Evolutionary conservation across 2,329 filamentous ascomycete species (phyloP).

Genomic region (Phialocephala subalpina): DNA sequence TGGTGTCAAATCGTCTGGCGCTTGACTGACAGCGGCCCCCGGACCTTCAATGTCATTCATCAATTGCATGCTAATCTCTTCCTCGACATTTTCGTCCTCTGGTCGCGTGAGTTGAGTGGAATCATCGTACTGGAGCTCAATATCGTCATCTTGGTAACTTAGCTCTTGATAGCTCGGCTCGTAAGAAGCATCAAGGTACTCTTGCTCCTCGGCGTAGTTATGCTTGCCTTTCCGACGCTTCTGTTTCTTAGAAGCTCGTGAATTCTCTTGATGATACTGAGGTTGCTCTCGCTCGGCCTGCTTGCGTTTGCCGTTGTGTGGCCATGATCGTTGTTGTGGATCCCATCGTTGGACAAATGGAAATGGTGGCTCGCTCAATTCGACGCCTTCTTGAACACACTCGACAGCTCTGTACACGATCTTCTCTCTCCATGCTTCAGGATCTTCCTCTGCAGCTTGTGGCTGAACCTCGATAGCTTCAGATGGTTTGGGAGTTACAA

Average conservation of each 20-base stretch:
- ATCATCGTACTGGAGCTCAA: conserved; percentile 35
- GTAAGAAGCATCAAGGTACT: conserved; percentile 46
- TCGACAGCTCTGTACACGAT: conserved; percentile 83
- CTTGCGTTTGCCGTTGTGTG: conserved; percentile 58
- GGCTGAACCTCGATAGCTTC: conserved; percentile 29
- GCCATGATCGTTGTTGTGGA: conserved; percentile 65
- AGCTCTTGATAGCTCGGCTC: conserved; percentile 40
- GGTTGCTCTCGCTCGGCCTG: conserved; percentile 50
- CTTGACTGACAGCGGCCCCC: conserved; percentile 50
- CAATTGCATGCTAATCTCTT: conserved; percentile 40
- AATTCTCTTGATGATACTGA: conserved; percentile 51
- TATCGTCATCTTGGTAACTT: conserved; percentile 43
- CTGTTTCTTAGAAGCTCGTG: conserved; percentile 55
- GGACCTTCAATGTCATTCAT: conserved; percentile 35
- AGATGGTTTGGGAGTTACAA: conserved; percentile 43
- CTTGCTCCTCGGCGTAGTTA: conserved; percentile 51
- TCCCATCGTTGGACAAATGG: conserved; percentile 94
- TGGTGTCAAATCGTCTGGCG: conserved; percentile 67
- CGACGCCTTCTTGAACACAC: conserved; percentile 75
- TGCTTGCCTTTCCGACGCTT: conserved; percentile 54
- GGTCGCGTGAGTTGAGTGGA: conserved; percentile 33
- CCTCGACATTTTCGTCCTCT: conserved; percentile 44
- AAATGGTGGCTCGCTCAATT: conserved; percentile 81
- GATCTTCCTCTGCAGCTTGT: conserved; percentile 52
- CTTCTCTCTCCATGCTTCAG: conserved; percentile 75